Conservation (phyloP, 169 alveolate species). For the Perkinsus marinus region DNA sequence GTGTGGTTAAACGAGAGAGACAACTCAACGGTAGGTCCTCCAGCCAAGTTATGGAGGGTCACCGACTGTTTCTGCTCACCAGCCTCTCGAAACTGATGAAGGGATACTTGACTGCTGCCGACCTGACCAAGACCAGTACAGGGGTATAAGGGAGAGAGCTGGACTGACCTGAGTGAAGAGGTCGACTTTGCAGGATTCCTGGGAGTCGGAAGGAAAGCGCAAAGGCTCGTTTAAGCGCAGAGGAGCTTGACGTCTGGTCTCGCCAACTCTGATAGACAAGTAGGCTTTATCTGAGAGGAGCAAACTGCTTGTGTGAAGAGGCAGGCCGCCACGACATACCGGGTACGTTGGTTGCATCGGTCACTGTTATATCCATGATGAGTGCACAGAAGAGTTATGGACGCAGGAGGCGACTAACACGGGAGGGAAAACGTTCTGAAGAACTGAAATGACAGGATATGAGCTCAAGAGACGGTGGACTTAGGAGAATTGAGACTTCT, state of each 20-base stretch:
- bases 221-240: not conserved
- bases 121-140: not conserved
- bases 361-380: not conserved
- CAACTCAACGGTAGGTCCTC: not conserved
- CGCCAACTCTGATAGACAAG: not conserved
- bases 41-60: not conserved
- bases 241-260: slow-evolving; percentile 3
- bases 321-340: not conserved
- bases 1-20: not conserved
- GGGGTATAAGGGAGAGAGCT: too few relatives aligned
- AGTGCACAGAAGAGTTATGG: not conserved
- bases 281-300: not conserved
- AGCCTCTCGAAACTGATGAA: not conserved
- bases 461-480: not conserved
- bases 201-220: not conserved
- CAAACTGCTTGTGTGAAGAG: not conserved
- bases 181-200: not conserved
- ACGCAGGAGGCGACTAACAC: not conserved
- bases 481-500: not conserved
- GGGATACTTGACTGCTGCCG: not conserved
- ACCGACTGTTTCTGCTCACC: not conserved
- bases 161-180: not conserved
- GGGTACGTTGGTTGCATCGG: not conserved
- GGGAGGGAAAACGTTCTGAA: not conserved
- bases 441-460: not conserved